Percentiles rank a stretch among this genome's conserved stretches.
phyloP scores from a whole-genome alignment of 1,139 yeast species.

The Geotrichum restrictum region DNA sequence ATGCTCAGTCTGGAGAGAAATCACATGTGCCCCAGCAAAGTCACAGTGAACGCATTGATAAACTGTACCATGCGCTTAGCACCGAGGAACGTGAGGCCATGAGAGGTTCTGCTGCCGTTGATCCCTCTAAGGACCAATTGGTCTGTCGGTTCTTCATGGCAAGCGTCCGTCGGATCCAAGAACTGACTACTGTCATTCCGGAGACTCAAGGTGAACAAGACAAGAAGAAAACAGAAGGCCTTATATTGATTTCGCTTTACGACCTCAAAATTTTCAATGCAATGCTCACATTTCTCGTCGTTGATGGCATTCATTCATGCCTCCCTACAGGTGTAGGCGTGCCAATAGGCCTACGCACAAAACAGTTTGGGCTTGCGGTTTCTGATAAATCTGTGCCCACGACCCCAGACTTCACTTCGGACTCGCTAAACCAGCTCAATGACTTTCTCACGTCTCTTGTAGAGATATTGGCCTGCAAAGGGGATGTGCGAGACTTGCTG shows the following conservation, averaged over 20 bases:
- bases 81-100: constrained; percentile 1
- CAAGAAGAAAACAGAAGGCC: constrained; percentile 4
- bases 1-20: background rate
- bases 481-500: constrained; percentile 45
- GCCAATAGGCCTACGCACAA: constrained; percentile 56
- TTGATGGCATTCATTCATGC: constrained; percentile 69
- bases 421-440: constrained; percentile 34
- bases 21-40: background rate
- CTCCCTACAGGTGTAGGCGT: constrained; percentile 57
- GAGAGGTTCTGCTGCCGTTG: background rate
- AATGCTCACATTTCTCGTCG: constrained; percentile 57
- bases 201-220: background rate
- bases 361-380: constrained; percentile 20
- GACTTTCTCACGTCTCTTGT: constrained; percentile 44
- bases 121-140: background rate
- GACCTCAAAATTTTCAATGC: constrained; percentile 74
- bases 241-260: constrained; percentile 68
- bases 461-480: constrained; percentile 58
- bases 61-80: constrained; percentile 3
- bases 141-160: constrained; percentile 14
- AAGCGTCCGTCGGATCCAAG: constrained; percentile 14
- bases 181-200: constrained; percentile 5
- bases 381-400: constrained; percentile 5
- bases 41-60: constrained; percentile 1
- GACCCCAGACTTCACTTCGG: background rate